Evolutionary conservation across 148 eudicot species (phyloP), one percentile per base, ranked within the genome.

Genomic region (Agrostemma githago): DNA sequence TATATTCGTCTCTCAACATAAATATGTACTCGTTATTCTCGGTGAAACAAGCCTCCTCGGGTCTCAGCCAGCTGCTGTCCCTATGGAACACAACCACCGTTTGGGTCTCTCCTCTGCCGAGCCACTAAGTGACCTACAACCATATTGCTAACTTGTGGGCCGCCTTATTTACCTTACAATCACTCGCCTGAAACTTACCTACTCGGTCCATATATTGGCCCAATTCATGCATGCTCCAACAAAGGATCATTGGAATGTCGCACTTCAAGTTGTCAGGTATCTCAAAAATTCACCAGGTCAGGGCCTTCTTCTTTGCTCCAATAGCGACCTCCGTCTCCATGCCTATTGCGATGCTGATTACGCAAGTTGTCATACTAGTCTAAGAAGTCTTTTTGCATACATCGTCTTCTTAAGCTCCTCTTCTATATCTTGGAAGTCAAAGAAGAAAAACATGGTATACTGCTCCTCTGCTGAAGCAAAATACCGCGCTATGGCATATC

Each of bases 111-210:
- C 41, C 1, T 7, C 26, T 3, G 40, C 12, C 10, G 3, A 10
- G 7, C 12, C 37, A 26, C 0, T 62, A 11, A 8, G 4, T 21
- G 67, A 63, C 10, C 67, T 41, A 4, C 14, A 67, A 53, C 12
- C 14, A 4, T 53, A 53, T 53, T 0, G 9, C 10, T 0, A 16
- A 16, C 15, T 53, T 1, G 53, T 40, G 20, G 71, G 71, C 0
- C 71, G 71, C n/a, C 53, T 67, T 40, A 51, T 70, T 53, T 70
- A 70, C 34, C 16, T 71, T 0, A 26, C 63, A 2, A 53, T 51
- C 2, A 71, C 74, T 39, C 44, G 74, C 0, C 63, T 63, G 0
- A 63, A 57, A 8, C 11, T 71, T 10, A 4, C 44, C 3, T 71
- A 56, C 38, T 16, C 4, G 4, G 71, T 67, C 0, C 71, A 43